Base-by-base conservation (phyloP, 768 basidiomycete genomes). In the Clitopilus passeckerianus region DNA sequence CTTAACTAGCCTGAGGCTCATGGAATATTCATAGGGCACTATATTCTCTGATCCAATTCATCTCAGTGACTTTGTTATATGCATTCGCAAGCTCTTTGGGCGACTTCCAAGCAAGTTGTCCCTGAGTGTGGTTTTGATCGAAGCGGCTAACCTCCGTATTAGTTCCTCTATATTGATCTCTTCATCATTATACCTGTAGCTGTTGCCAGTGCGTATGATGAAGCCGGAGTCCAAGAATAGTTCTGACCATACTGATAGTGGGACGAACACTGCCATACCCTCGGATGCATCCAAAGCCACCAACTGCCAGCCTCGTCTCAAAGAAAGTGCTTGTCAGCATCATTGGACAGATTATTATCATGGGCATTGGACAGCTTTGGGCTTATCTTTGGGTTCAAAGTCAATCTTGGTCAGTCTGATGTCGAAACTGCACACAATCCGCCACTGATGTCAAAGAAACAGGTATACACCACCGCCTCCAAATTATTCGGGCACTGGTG, bases 21-120 rank as follows among this genome's bases (percentile, higher is more conserved):
- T 55, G 54, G 57, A 57, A 50, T 43, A 56, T 24, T 35, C 63
- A 16, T 66, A 98, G 95, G 96, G 97, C 97, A 0, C 74, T 99
- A 46, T 99, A 98, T 74, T 99, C 97, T 12, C 80, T 99, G 64
- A 99, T 99, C 56, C 97, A 99, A 71, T 99, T 99, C 70, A 98
- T 95, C n/a, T 93, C 95, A 2, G 91, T 98, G 60, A 97, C 95
- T 1, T 72, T 98, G 60, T 72, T 99, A 33, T 99, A 99, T 72
- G 95, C 94, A 0, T 97, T 99, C 69, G 96, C 95, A 0, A 96
- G 94, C 6, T 94, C 94, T 50, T 76, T 99, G 35, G 96, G 95
- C 50, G 96, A 99, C 71, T 96, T 98, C 71, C 91, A 98, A 85
- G 94, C 91, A 61, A 57, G 83, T 62, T 55, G 41, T 53, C 44